Evolutionary conservation across 208 protist species (phyloP), one percentile per base, ranked within the genome.

Genomic region (Naegleria lovaniensis): DNA sequence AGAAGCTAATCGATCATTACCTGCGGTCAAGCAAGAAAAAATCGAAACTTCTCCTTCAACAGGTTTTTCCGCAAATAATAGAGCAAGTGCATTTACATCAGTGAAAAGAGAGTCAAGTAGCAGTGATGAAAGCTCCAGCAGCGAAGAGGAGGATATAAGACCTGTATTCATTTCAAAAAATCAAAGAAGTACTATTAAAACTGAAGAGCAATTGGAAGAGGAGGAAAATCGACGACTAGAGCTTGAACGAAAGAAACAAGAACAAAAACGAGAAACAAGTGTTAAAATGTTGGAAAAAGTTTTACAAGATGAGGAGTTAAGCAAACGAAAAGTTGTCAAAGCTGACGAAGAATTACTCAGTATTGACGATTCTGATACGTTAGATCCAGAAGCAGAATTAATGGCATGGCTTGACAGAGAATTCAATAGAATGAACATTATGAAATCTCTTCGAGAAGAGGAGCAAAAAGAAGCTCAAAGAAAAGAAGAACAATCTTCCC

Each of bases 361-460:
- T 0, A 11, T 52, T 51, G 40, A 87, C 36, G 84, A 87, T 52
- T n/a, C 38, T 38, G 84, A 87, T 52, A 25, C 43, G 51, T 2
- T n/a, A 48, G 84, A 87, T 52, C 9, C 36, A 29, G 40, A 87
- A 36, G 5, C 5, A 25, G 84, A 87, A 87, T 33, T 29, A 11
- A 19, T 41, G 39, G 40, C 11, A 16, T 87, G 84, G 84, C n/a
- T 33, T 29, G 84, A 87, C 43, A 87, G 84, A 52, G 84, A 87
- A 52, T 33, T 55, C 15, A 87, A 87, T 52, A 4, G 84, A 36
- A 11, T 87, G 5, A 33, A 0, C 0, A 36, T 55, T 38, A 85
- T 15, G 11, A 25, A 91, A 92, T 3, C 38, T 90, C 29, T 0
- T 0, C 2, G 9, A 92, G 33, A 51, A 91, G 90, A 67, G 90